Percentiles rank a stretch among this genome's conserved stretches.
phyloP scores from a whole-genome alignment of 345 rosid genomes.

The Kandelia obovata region DNA sequence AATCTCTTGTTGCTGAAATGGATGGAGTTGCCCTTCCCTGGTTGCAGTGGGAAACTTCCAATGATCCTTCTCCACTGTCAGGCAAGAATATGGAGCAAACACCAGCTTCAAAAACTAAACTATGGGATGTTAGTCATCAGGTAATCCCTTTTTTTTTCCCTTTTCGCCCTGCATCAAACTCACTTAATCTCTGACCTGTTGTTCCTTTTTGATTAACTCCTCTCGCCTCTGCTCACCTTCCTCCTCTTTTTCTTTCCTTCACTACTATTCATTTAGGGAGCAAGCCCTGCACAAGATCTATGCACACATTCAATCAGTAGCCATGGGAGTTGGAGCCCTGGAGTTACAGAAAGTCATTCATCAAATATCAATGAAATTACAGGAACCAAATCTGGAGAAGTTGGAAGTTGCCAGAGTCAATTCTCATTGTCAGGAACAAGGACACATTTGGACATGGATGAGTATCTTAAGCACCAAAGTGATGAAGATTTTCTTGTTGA shows the following conservation, averaged over 20 bases:
- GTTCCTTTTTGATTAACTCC: background rate
- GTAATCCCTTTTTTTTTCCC: conserved; percentile 18
- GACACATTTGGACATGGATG: conserved; percentile 45
- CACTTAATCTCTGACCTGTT: conserved; percentile 2
- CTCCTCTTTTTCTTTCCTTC: background rate
- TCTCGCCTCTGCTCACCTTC: background rate
- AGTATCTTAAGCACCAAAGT: conserved; percentile 52
- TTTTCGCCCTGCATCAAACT: background rate
- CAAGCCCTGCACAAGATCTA: conserved; percentile 34
- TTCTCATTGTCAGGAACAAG: conserved; percentile 14
- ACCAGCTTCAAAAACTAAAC: conserved; percentile 27
- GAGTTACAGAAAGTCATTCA: conserved; percentile 24
- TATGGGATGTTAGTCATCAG: conserved; percentile 37
- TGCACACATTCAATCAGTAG: conserved; percentile 54
- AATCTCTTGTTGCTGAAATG: conserved; percentile 56
- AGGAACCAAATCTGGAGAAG: conserved; percentile 23
- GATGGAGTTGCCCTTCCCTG: conserved; percentile 91
- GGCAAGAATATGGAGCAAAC: conserved; percentile 35
- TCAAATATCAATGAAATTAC: conserved; percentile 25
- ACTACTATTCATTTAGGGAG: conserved; percentile 33
- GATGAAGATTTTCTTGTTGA: conserved; percentile 55
- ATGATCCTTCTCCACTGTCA: conserved; percentile 44
- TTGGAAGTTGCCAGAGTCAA: conserved; percentile 18
- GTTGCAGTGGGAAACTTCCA: conserved; percentile 89
- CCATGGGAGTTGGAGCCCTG: conserved; percentile 81